phyloP scores from a whole-genome alignment of 805 yeast species.

The Brettanomyces nanus region DNA sequence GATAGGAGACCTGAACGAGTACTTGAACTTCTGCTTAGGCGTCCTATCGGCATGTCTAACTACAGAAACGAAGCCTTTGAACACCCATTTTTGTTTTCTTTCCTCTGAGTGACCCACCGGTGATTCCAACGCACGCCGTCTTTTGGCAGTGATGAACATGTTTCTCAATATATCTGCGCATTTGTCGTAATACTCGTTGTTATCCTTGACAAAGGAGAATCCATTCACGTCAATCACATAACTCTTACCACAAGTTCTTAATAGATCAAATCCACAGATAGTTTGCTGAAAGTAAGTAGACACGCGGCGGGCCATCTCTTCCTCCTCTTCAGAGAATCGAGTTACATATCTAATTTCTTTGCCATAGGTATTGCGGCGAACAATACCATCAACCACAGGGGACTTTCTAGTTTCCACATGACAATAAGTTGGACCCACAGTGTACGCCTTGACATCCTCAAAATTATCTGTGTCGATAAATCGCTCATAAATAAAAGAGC shows the following conservation, averaged over 20 bases:
- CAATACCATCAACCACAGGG: conserved; percentile 99
- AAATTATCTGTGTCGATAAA: conserved; percentile 98
- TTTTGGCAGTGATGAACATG: conserved; percentile 59
- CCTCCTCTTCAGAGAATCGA: conserved; percentile 66
- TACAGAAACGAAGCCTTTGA: conserved; percentile 86
- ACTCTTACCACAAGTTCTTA: conserved; percentile 81
- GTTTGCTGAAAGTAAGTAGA: conserved; percentile 78
- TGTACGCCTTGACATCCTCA: conserved; percentile 97
- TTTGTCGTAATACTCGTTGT: conserved; percentile 72
- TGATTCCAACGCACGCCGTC: conserved; percentile 17
- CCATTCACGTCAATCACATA: conserved; percentile 98
- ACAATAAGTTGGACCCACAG: conserved; percentile 85
- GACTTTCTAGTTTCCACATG: conserved; percentile 98
- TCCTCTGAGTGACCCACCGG: conserved; percentile 29
- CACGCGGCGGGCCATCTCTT: conserved; percentile 70
- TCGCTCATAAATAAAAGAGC: conserved; percentile 86
- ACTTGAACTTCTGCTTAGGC: conserved; percentile 95
- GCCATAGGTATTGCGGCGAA: conserved; percentile 93
- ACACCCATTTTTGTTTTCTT: conserved; percentile 87
- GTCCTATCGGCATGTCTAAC: conserved; percentile 98
- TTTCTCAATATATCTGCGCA: conserved; percentile 72
- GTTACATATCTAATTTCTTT: conserved; percentile 92
- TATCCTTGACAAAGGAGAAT: conserved; percentile 94
- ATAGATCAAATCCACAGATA: conserved; percentile 92
- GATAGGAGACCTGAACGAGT: conserved; percentile 81